Evolutionary conservation across 371 early-diverging fungal species (phyloP).

Genomic region (Apophysomyces sp.): DNA sequence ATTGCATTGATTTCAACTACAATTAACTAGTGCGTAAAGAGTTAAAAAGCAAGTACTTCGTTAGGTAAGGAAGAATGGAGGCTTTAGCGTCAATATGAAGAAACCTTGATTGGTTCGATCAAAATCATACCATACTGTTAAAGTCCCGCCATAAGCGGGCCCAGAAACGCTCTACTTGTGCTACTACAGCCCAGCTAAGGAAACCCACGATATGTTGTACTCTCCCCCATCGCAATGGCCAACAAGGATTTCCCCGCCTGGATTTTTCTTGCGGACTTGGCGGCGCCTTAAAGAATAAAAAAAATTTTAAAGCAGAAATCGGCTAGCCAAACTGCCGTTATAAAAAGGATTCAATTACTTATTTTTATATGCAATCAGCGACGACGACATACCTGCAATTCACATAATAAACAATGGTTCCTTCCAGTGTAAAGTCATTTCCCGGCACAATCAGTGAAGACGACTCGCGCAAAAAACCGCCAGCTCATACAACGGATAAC

Average conservation of each 20-base stretch:
- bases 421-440: background rate
- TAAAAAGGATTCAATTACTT: background rate
- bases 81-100: background rate
- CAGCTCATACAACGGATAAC: background rate
- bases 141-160: background rate
- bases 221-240: background rate
- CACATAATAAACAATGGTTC: background rate
- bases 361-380: background rate
- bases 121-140: background rate
- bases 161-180: background rate
- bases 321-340: background rate
- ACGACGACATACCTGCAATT: background rate
- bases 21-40: background rate
- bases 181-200: background rate
- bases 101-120: slow-evolving; percentile 1
- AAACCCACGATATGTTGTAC: background rate
- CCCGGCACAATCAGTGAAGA: background rate
- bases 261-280: background rate
- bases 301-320: background rate
- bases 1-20: background rate
- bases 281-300: background rate
- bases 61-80: background rate
- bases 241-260: background rate
- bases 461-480: background rate
- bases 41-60: background rate